Conservation (phyloP, 192 early-diverging fungal genomes). For the Haplosporangium gracile region DNA sequence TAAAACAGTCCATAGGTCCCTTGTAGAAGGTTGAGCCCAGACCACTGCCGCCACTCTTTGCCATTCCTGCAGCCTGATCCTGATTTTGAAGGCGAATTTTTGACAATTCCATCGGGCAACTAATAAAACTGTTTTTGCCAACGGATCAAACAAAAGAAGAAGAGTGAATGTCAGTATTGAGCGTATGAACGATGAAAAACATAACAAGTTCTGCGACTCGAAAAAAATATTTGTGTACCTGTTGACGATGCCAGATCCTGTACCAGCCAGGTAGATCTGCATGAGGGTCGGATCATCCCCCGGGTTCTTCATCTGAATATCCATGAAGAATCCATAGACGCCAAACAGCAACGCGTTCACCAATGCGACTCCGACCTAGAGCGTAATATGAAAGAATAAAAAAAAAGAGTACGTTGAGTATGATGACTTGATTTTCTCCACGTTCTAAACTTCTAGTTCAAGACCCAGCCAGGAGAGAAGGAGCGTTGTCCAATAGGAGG, state of each 20-base stretch:
- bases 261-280: conserved; percentile 67
- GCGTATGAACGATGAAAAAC: neutral
- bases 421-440: neutral
- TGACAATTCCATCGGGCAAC: conserved; percentile 70
- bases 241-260: conserved; percentile 65
- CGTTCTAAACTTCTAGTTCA: neutral
- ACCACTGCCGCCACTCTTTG: neutral
- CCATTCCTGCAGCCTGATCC: conserved; percentile 19
- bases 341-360: conserved; percentile 71
- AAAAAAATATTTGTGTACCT: conserved; percentile 47
- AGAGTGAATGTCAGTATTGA: neutral
- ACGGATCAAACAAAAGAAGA: neutral
- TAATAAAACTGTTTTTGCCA: conserved; percentile 60
- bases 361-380: conserved; percentile 67
- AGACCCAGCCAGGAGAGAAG: neutral
- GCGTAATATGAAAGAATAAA: neutral
- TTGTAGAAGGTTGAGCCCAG: conserved; percentile 40
- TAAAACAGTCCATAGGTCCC: conserved; percentile 66
- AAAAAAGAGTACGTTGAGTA: neutral
- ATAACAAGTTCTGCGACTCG: neutral
- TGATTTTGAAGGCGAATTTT: conserved; percentile 71
- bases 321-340: conserved; percentile 64
- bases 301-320: conserved; percentile 59
- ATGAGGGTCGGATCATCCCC: conserved; percentile 54
- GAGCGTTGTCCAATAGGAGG: conserved; percentile 24